These are phyloP conservation scores for Rhizopogon salebrosus DNA, from an alignment of 768 basidiomycete species.

Conservation along the genomic window DNA sequence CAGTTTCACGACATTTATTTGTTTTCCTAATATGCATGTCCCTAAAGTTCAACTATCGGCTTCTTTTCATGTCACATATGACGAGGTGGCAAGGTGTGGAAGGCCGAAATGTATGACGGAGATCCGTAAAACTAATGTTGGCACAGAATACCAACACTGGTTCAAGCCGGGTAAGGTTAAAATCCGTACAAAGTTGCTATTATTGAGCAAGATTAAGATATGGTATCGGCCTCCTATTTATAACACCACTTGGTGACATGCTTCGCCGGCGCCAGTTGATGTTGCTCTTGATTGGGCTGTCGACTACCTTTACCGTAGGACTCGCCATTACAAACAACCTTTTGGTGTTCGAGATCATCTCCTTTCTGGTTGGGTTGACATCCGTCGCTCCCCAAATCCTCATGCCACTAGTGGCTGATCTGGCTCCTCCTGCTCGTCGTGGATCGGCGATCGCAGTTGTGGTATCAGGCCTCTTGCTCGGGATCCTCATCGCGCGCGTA, in stretches of 20 bases:
- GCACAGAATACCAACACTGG: slow-evolving; percentile 54
- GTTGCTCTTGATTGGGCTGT: slow-evolving; percentile 27
- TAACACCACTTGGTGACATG: slow-evolving; percentile 43
- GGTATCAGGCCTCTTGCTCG: slow-evolving; percentile 24
- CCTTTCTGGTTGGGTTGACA: slow-evolving; percentile 32
- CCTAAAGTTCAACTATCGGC: slow-evolving; percentile 26
- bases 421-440: slow-evolving; percentile 27
- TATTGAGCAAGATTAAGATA: background rate
- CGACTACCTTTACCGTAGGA: slow-evolving; percentile 34
- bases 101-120: background rate
- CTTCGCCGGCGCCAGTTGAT: slow-evolving; percentile 39
- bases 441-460: slow-evolving; percentile 26
- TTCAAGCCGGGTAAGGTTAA: slow-evolving; percentile 55
- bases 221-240: slow-evolving; percentile 33
- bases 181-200: background rate
- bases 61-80: slow-evolving; percentile 31
- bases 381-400: slow-evolving; percentile 36
- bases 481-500: slow-evolving; percentile 26
- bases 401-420: slow-evolving; percentile 41
- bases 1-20: background rate
- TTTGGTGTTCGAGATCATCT: slow-evolving; percentile 27
- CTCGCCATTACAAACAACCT: slow-evolving; percentile 32
- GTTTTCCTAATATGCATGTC: background rate
- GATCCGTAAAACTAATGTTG: background rate
- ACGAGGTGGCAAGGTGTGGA: slow-evolving; percentile 28